phyloP scores from a whole-genome alignment of 2,329 filamentous ascomycete genomes.

The Talaromyces amestolkiae region DNA sequence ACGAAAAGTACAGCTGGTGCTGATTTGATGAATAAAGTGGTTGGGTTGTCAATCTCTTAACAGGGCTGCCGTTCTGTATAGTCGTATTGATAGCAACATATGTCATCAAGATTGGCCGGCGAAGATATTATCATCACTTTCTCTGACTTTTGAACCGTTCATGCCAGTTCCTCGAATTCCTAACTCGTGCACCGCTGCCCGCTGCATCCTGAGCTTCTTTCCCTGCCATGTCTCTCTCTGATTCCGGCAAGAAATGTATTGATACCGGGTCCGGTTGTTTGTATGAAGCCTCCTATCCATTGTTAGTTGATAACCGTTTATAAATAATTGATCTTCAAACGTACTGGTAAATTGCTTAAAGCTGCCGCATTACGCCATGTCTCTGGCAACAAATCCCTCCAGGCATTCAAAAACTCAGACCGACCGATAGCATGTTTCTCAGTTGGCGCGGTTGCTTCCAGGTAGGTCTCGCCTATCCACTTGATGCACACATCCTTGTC shows the following conservation, averaged over 20 bases:
- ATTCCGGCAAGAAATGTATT: constrained; percentile 35
- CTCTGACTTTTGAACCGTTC: constrained; percentile 42
- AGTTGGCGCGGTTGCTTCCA: constrained; percentile 39
- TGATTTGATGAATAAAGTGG: constrained; percentile 26
- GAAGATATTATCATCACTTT: constrained; percentile 25
- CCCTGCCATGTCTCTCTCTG: constrained; percentile 30
- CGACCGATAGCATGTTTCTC: constrained; percentile 30
- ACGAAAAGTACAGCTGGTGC: constrained; percentile 52
- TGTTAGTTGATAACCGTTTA: not conserved
- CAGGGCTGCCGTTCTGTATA: not conserved
- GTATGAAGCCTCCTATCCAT: constrained; percentile 28
- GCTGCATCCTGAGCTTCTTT: constrained; percentile 25
- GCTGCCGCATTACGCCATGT: constrained; percentile 39
- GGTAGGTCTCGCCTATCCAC: constrained; percentile 42
- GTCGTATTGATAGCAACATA: not conserved
- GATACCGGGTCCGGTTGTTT: constrained; percentile 36
- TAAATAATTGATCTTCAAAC: not conserved
- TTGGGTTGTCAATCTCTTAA: not conserved
- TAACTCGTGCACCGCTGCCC: constrained; percentile 28
- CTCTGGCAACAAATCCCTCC: constrained; percentile 47
- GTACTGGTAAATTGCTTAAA: constrained; percentile 35
- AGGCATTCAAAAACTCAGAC: constrained; percentile 37
- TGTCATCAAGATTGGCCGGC: constrained; percentile 13
- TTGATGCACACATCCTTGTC: constrained; percentile 33
- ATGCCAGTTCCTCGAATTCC: constrained; percentile 44